Base-by-base conservation (phyloP, 805 yeast genomes). In the Grigorovia yakushimaensis region DNA sequence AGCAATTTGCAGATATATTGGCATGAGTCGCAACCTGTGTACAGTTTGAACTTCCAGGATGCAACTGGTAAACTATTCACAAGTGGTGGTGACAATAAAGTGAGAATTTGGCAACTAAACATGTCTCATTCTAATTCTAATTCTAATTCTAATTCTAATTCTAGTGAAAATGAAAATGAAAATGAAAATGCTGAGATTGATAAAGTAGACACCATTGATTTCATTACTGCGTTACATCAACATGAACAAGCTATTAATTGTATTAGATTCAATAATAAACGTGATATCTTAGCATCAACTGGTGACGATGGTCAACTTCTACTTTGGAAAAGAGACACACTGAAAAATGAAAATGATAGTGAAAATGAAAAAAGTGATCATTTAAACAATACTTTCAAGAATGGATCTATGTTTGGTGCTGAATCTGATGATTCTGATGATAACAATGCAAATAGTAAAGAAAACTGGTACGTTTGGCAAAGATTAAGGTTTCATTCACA, bases 161-260 rank as follows among this genome's bases (percentile, higher is more conserved):
- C n/a, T n/a, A n/a, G n/a, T n/a, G 33, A 27, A 27, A 27, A 7
- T 7, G 33, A 27, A 10, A 15, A 27, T 3, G 13, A 27, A 27
- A 27, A 27, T 27, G 15, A 4, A 5, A 9, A 11, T 27, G 43
- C 13, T 27, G 11, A 41, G 17, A 41, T 39, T 4, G 27, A 41
- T 1, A 61, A 60, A 44, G 54, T 63, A 17, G 69, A 68, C n/a
- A 60, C 76, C 0, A 84, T 88, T 17, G 84, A 81, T 50, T 91
- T 88, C 62, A 68, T 88, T 24, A 77, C 93, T 17, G 87, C 96
- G 0, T 72, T 93, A 44, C 65, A 83, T 3, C 88, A 88, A 56
- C 98, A 93, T 61, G 85, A 93, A 2, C 96, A 88, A 62, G 96
- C 98, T 0, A 96, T 93, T 19, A 93, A 93, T 60, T 89, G 80